phyloP scores from a whole-genome alignment of 176 grass and related monocot genomes.

The Musa troglodytarum region DNA sequence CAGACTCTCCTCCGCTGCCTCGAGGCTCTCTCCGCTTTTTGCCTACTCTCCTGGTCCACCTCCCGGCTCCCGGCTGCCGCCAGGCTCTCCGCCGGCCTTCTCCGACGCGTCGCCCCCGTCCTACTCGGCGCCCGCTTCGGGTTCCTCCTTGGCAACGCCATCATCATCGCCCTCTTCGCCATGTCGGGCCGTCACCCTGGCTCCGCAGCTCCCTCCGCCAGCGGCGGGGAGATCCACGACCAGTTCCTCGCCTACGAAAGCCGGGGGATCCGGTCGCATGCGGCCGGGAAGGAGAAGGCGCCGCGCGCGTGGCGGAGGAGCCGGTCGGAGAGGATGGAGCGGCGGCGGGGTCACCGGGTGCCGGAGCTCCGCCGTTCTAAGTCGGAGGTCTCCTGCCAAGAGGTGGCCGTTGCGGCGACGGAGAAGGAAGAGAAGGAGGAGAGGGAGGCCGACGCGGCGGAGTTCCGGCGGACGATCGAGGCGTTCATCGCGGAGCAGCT shows the following conservation, averaged over 20 bases:
- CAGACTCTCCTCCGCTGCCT: slow-evolving; percentile 41
- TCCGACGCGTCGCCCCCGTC: slow-evolving; percentile 30
- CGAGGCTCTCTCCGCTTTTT: slow-evolving; percentile 44
- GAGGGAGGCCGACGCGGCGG: slow-evolving; percentile 28
- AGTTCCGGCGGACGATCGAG: slow-evolving; percentile 68
- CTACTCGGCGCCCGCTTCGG: slow-evolving; percentile 61
- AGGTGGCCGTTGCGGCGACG: slow-evolving; percentile 22
- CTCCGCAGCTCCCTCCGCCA: neutral
- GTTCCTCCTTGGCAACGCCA: slow-evolving; percentile 68
- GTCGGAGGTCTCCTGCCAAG: neutral
- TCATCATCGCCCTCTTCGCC: slow-evolving; percentile 68
- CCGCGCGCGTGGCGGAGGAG: neutral
- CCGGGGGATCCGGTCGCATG: neutral
- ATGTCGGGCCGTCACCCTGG: slow-evolving; percentile 28
- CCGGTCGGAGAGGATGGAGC: slow-evolving; percentile 8
- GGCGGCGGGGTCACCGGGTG: neutral
- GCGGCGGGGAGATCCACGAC: slow-evolving; percentile 9
- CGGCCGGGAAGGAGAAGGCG: slow-evolving; percentile 24
- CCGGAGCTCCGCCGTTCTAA: slow-evolving; percentile 37
- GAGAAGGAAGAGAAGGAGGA: slow-evolving; percentile 21
- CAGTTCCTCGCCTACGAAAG: neutral
- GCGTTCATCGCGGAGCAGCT: slow-evolving; percentile 77
- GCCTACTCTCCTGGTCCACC: slow-evolving; percentile 56
- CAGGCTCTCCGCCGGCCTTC: slow-evolving; percentile 16
- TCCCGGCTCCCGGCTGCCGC: slow-evolving; percentile 33